Conservation (phyloP, 2,329 filamentous ascomycete genomes). For the Trichoderma simmonsii region DNA sequence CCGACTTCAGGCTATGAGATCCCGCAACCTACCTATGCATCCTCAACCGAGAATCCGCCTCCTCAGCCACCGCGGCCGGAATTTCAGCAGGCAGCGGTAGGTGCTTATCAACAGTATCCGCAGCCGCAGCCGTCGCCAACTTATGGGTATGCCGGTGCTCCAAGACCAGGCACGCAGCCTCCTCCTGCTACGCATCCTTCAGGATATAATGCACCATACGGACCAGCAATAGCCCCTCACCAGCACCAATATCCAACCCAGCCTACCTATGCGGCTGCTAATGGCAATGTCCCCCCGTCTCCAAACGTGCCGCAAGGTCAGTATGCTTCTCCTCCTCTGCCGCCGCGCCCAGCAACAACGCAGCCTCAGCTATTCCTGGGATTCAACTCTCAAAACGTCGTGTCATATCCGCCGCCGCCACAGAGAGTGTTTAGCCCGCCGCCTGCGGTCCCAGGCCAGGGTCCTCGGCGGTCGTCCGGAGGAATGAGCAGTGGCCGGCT, state of each 20-base stretch:
- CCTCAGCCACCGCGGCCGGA: slow-evolving; percentile 20
- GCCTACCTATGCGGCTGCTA: slow-evolving; percentile 13
- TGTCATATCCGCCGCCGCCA: slow-evolving; percentile 32
- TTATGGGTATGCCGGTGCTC: background rate
- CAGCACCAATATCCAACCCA: slow-evolving; percentile 19
- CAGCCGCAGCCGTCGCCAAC: slow-evolving; percentile 17
- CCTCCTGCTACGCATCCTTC: slow-evolving; percentile 8
- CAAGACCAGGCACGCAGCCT: slow-evolving; percentile 16
- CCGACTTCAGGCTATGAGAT: slow-evolving; percentile 8
- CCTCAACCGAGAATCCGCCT: slow-evolving; percentile 1
- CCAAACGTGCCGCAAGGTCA: background rate
- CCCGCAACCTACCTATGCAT: slow-evolving; percentile 19
- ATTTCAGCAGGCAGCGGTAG: slow-evolving; percentile 3
- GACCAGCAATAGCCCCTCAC: background rate
- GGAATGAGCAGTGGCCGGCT: slow-evolving; percentile 24
- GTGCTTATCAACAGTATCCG: background rate
- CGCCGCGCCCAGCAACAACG: slow-evolving; percentile 28
- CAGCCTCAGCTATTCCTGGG: slow-evolving; percentile 23
- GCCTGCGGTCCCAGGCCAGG: slow-evolving; percentile 15
- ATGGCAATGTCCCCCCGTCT: background rate
- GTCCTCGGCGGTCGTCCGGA: slow-evolving; percentile 22
- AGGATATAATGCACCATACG: slow-evolving; percentile 10
- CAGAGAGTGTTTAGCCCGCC: slow-evolving; percentile 33
- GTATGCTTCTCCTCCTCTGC: slow-evolving; percentile 27
- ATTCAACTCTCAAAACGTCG: slow-evolving; percentile 24